Evolutionary conservation across 164 flowering plant genomes (phyloP), one percentile per base, ranked within the genome.

Genomic region (Malania oleifera): DNA sequence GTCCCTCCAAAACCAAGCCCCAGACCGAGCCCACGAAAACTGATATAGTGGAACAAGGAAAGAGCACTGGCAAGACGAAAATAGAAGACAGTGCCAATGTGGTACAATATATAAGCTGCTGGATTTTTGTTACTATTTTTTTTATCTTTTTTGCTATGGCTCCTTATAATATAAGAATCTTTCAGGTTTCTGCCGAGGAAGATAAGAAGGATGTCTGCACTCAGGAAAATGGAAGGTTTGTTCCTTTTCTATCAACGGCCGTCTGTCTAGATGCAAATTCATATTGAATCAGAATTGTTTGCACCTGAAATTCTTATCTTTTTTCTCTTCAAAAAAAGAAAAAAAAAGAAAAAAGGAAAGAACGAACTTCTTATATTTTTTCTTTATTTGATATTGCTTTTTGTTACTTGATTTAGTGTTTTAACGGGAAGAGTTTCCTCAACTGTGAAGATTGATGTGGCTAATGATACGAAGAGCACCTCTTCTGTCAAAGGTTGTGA

Each of bases 181-280:
- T 57, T 31, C 75, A 77, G 77, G 63, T 56, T 41, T 35, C 54
- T 57, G 51, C 27, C 39, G 55, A n/a, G 18, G 0, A 52, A 31
- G 57, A 39, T 7, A 44, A 40, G 19, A 44, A 47, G 12, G 43
- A n/a, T 6, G 56, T 23, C 19, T 39, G 46, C 31, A 31, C 54
- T 39, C 56, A 60, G 66, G 60, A 38, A 51, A 60, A 45, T 52
- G 59, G 25, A 69, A 74, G 82, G 82, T 81, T 52, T 67, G 72
- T 51, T 49, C 17, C 7, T 28, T 46, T 19, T 1, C 17, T 1
- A 8, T 7, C 6, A 24, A 23, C 1, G 49, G 5, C 52, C 13
- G n/a, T 18, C 13, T 12, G 22, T 2, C 25, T 52, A 34, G n/a
- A 14, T 17, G 5, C 14, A 39, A 13, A 39, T 14, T 9, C 9